These are phyloP conservation scores for Mesotaenium endlicherianum DNA, from an alignment of 139 green algal species.

Conservation along the genomic window DNA sequence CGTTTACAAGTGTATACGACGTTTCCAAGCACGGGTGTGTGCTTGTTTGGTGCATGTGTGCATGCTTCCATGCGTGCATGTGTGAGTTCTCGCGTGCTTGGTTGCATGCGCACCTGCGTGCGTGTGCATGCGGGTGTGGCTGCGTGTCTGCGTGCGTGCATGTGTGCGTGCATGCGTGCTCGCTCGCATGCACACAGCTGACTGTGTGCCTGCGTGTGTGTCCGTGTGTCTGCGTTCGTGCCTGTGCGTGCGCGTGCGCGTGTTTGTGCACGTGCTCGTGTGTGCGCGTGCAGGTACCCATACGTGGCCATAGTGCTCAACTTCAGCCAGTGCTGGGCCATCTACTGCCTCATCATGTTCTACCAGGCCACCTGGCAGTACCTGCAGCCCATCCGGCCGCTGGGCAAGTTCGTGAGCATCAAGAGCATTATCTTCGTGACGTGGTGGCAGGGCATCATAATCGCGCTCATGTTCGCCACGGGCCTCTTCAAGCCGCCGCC, in stretches of 20 bases:
- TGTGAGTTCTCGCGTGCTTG: too few species aligned
- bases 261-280: not conserved
- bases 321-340: constrained; percentile 82
- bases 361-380: constrained; percentile 87
- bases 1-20: too few species aligned
- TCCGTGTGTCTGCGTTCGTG: not conserved
- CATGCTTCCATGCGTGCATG: too few species aligned
- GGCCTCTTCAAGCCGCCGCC: not conserved
- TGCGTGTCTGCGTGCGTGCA: too few species aligned
- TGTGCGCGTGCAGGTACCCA: constrained; percentile 39
- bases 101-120: too few species aligned
- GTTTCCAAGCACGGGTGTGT: too few species aligned
- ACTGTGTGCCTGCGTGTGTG: not conserved
- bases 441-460: constrained; percentile 84
- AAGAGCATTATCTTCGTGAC: constrained; percentile 95
- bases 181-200: not conserved
- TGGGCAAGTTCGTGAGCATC: constrained; percentile 91
- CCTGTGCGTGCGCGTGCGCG: too few species aligned
- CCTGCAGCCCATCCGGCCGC: constrained; percentile 82
- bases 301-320: constrained; percentile 82
- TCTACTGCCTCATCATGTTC: constrained; percentile 90
- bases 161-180: too few species aligned
- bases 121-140: too few species aligned
- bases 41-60: too few species aligned
- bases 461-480: not conserved